A percentile compares a stretch with the other conserved stretches of the same genome.
phyloP scores from a whole-genome alignment of 1,284 basidiomycete species.

The Marasmius tenuissimus region DNA sequence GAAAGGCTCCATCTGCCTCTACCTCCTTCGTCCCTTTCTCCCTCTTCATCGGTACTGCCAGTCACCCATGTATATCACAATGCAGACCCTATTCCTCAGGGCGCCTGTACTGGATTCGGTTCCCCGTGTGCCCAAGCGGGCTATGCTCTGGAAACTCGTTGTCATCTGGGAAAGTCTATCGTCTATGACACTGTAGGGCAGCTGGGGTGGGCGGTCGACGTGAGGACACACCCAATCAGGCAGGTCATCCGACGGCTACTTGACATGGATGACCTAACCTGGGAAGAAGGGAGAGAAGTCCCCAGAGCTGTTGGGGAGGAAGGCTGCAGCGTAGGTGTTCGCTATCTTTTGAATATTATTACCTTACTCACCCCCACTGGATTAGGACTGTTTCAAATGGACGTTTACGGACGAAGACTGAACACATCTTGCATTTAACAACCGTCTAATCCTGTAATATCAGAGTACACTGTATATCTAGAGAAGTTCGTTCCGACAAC shows the following conservation, averaged over 20 bases:
- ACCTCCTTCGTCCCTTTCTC: slow-evolving; percentile 38
- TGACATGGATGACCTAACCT: slow-evolving; percentile 54
- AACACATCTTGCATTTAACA: too few relatives aligned
- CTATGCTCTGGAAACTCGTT: slow-evolving; percentile 70
- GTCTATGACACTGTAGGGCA: slow-evolving; percentile 85
- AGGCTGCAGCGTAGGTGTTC: slow-evolving; percentile 56
- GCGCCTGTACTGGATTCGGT: slow-evolving; percentile 67
- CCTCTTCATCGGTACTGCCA: slow-evolving; percentile 26
- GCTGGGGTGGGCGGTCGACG: slow-evolving; percentile 82
- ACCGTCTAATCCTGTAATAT: too few relatives aligned
- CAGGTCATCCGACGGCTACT: slow-evolving; percentile 78
- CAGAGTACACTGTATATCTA: too few relatives aligned
- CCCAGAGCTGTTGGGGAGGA: slow-evolving; percentile 51
- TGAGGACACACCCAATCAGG: slow-evolving; percentile 82
- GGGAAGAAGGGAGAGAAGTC: slow-evolving; percentile 48
- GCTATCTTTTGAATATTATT: neutral
- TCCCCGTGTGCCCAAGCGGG: slow-evolving; percentile 69
- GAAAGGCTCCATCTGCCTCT: slow-evolving; percentile 82
- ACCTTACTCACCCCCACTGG: neutral
- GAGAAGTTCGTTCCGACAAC: neutral
- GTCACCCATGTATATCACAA: slow-evolving; percentile 81
- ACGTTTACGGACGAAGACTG: slow-evolving; percentile 41
- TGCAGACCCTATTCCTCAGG: slow-evolving; percentile 80
- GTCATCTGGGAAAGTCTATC: slow-evolving; percentile 70
- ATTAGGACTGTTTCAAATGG: slow-evolving; percentile 74